Conservation (phyloP, 2,329 filamentous ascomycete genomes). For the Lachnellula hyalina region DNA sequence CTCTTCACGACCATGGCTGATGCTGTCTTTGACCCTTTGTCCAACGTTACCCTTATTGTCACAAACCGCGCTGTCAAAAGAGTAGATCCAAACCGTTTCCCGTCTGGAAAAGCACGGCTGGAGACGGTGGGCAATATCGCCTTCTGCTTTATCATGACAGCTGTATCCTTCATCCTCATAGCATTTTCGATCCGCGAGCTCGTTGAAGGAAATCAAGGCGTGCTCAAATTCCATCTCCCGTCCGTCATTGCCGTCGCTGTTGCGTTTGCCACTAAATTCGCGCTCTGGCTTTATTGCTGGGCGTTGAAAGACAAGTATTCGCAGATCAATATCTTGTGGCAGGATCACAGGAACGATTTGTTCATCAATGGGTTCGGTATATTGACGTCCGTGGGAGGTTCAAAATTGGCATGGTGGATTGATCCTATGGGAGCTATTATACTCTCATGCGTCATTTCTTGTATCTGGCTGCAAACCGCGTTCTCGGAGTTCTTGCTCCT, state of each 20-base stretch:
- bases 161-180: slow-evolving; percentile 88
- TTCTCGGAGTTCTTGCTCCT: slow-evolving; percentile 86
- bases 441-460: slow-evolving; percentile 71
- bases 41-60: slow-evolving; percentile 80
- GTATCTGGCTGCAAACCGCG: slow-evolving; percentile 78
- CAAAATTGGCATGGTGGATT: slow-evolving; percentile 88
- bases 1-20: slow-evolving; percentile 98
- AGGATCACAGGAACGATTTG: slow-evolving; percentile 96
- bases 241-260: slow-evolving; percentile 79
- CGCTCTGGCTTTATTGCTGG: slow-evolving; percentile 88
- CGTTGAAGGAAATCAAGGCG: slow-evolving; percentile 40
- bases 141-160: slow-evolving; percentile 94
- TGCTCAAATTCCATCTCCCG: slow-evolving; percentile 66
- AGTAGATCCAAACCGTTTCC: slow-evolving; percentile 82
- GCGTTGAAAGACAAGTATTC: slow-evolving; percentile 84
- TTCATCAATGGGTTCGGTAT: slow-evolving; percentile 93
- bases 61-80: slow-evolving; percentile 82
- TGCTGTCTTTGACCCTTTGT: slow-evolving; percentile 86
- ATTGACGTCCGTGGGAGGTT: slow-evolving; percentile 83
- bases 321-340: slow-evolving; percentile 88
- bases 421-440: slow-evolving; percentile 88
- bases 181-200: slow-evolving; percentile 78
- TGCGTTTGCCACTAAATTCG: slow-evolving; percentile 80
- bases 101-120: slow-evolving; percentile 86
- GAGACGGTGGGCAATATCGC: slow-evolving; percentile 94